Base-by-base conservation (phyloP, 1,284 basidiomycete genomes). In the Golubevia pallescens region DNA sequence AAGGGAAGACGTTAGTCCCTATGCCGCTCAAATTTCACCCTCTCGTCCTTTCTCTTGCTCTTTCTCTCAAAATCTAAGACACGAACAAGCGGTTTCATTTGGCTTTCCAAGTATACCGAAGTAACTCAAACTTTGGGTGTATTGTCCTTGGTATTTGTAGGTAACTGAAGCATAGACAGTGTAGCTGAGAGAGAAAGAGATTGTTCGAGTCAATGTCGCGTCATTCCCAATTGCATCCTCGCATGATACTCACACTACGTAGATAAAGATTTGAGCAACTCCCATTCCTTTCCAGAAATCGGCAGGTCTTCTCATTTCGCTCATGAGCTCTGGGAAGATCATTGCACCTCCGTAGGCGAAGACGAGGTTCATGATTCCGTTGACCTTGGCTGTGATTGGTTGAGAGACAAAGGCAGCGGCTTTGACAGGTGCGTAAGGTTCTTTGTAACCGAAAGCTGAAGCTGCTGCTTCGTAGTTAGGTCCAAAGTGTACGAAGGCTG, bases 201-300 rank as follows among this genome's bases (percentile, higher is more conserved):
- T 28, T 28, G 28, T 28, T 28, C 28, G 28, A 28, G 28, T 28
- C 28, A 28, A 28, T 28, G 28, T 28, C 28, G 28, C 28, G 28
- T 28, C 28, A 28, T 28, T 28, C 28, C 28, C 28, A 28, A 28
- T 28, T 28, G 28, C 28, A 28, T 28, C 28, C 28, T 28, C 28
- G 28, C 28, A 28, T 28, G 28, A 28, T 8, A 77, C 62, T 66
- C 77, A 78, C 57, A 77, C 61, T 42, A 63, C 57, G 60, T 67
- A 66, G 62, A 78, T 78, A 51, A 78, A 28, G 10, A 63, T 48
- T 60, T 78, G 70, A 10, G 74, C 76, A 7, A 48, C 58, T 63
- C 69, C 63, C 68, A 73, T 69, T n/a, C 68, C 69, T 65, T 78
- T 78, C 68, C 70, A 78, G 57, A 78, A 78, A 63, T 78, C 76